Conservation (phyloP, 441 rosid genomes). For the Mallotus japonicus region DNA sequence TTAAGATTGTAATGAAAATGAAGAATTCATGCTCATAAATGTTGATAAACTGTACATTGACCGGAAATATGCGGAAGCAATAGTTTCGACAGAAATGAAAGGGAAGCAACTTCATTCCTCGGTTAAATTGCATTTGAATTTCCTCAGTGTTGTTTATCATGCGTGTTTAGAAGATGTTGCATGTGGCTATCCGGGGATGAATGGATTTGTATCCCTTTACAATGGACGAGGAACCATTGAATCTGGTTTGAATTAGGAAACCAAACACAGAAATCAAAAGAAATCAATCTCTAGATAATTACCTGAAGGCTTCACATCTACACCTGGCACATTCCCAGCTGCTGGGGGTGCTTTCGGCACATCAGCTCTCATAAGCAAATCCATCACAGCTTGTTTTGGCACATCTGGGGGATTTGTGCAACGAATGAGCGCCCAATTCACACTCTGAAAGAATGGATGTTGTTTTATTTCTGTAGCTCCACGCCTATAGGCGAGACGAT, state of each 20-base stretch:
- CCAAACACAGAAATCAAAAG: slow-evolving; percentile 47
- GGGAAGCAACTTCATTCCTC: slow-evolving; percentile 23
- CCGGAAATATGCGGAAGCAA: neutral
- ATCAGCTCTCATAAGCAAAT: slow-evolving; percentile 27
- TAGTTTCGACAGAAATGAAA: slow-evolving; percentile 3
- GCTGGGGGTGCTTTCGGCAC: slow-evolving; percentile 26
- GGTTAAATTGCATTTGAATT: slow-evolving; percentile 25
- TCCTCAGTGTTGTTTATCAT: slow-evolving; percentile 23
- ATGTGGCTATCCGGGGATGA: slow-evolving; percentile 12
- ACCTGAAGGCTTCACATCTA: slow-evolving; percentile 78
- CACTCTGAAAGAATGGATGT: slow-evolving; percentile 82
- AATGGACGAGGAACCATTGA: slow-evolving; percentile 29
- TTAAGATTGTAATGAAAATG: too few species aligned
- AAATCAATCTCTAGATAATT: slow-evolving; percentile 90
- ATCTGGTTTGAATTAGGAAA: slow-evolving; percentile 10
- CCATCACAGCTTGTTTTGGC: slow-evolving; percentile 50
- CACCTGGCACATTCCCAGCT: slow-evolving; percentile 36
- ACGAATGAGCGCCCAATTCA: slow-evolving; percentile 84
- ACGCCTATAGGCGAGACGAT: slow-evolving; percentile 74
- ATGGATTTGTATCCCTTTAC: slow-evolving; percentile 16
- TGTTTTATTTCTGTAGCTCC: slow-evolving; percentile 93
- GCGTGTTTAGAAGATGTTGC: slow-evolving; percentile 16
- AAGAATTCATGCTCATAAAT: neutral
- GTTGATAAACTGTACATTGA: neutral
- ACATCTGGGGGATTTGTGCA: slow-evolving; percentile 85